Base-by-base conservation (phyloP, 208 protist genomes). In the Perkinsela sp. region DNA sequence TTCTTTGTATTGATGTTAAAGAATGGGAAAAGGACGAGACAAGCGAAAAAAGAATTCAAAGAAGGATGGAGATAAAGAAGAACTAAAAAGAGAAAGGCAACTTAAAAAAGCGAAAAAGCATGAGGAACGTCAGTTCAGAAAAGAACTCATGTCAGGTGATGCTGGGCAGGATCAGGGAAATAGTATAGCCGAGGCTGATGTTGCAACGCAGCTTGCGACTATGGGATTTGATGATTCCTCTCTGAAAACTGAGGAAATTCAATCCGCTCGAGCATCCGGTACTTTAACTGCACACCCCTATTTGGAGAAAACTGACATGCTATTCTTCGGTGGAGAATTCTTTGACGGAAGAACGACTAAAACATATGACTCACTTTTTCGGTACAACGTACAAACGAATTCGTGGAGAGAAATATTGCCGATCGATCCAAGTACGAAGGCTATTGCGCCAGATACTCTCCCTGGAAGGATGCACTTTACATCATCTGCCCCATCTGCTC, bases 311-410 rank as follows among this genome's bases (percentile, higher is more conserved):
- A 57, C 13, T 29, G 85, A 93, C 69, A 73, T 93, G 65, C 69
- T 93, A 13, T 68, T 93, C n/a, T 93, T 90, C 70, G 88, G 88
- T 30, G 88, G 88, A 16, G 85, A 93, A 73, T 88, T 80, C 67
- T 93, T 80, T 78, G 78, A 91, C 70, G 88, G 88, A 13, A 84
- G 85, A 67, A 69, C 71, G 29, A 91, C 88, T n/a, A 75, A 80
- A n/a, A 78, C 81, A 28, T 93, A 83, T 76, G 90, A 90, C 73
- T 83, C 89, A 69, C 79, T 87, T 2, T 90, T 81, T 69, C 84
- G 89, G 67, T 93, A 87, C 72, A 76, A 89, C 69, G 76, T 74
- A 0, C 81, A 80, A 32, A 77, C 75, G 30, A 81, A 85, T 68
- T 66, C 68, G 6, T 92, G 86, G 83, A 77, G 80, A 1, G 70